These are phyloP conservation scores for Boletellus ananas DNA, from an alignment of 768 basidiomycete species.

Conservation along the genomic window DNA sequence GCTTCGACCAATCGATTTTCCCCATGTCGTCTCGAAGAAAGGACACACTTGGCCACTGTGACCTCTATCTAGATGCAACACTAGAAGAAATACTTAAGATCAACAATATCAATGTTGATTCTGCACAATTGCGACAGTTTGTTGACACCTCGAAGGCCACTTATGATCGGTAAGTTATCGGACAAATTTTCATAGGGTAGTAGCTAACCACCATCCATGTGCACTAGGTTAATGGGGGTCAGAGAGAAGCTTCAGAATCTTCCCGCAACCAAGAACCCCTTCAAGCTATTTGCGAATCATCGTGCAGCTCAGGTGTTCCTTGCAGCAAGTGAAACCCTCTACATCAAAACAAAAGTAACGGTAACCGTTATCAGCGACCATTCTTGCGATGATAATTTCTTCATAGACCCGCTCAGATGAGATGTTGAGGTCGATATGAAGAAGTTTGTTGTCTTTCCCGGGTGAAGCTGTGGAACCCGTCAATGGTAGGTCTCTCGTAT, in stretches of 20 bases:
- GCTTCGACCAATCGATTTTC: conserved; percentile 4
- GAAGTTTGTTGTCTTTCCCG: conserved; percentile 4
- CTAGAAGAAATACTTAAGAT: conserved; percentile 10
- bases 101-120: background rate
- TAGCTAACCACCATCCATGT: too few relatives aligned
- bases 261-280: conserved; percentile 1
- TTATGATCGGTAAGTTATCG: conserved; percentile 4
- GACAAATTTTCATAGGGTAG: too few relatives aligned
- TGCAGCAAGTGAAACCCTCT: conserved; percentile 3
- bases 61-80: conserved; percentile 10
- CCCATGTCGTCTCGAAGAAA: conserved; percentile 3
- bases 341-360: conserved; percentile 3
- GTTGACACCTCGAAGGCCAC: background rate
- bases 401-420: conserved; percentile 8
- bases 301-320: conserved; percentile 6
- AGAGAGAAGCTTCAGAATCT: background rate
- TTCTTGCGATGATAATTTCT: background rate
- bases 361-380: too few relatives aligned
- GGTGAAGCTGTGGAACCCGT: background rate
- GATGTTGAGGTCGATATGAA: background rate
- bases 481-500: background rate
- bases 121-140: background rate
- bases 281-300: conserved; percentile 1
- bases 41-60: background rate
- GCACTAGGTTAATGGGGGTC: too few relatives aligned